Conservation (phyloP, 2,329 filamentous ascomycete genomes). For the Fusarium penzigii region DNA sequence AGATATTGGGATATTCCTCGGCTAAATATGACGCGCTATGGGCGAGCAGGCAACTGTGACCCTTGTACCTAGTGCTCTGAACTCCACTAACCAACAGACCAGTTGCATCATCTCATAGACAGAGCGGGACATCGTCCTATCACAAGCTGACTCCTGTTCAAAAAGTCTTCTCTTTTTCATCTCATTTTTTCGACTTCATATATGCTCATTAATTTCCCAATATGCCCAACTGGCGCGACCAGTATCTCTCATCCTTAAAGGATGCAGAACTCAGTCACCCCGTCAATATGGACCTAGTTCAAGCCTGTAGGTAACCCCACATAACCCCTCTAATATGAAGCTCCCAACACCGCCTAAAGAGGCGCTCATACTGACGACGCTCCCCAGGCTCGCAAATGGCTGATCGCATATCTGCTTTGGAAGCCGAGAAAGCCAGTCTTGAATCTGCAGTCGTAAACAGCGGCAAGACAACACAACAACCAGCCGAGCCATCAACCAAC, state of each 20-base stretch:
- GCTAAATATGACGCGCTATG: slow-evolving; percentile 22
- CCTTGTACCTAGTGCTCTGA: neutral
- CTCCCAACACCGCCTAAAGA: slow-evolving; percentile 6
- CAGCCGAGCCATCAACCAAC: slow-evolving; percentile 19
- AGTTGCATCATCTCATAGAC: slow-evolving; percentile 32
- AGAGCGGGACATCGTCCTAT: slow-evolving; percentile 13
- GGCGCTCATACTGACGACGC: slow-evolving; percentile 17
- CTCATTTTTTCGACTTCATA: neutral
- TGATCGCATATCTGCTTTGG: slow-evolving; percentile 65
- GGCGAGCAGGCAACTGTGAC: too few species aligned
- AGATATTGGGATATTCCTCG: slow-evolving; percentile 34
- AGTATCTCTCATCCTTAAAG: slow-evolving; percentile 75
- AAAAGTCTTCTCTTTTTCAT: slow-evolving; percentile 1
- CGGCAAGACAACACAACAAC: slow-evolving; percentile 14
- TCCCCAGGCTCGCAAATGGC: slow-evolving; percentile 62
- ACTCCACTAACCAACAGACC: neutral
- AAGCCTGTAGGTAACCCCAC: slow-evolving; percentile 65
- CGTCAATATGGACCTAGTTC: slow-evolving; percentile 66
- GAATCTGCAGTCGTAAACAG: slow-evolving; percentile 31
- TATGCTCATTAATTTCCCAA: slow-evolving; percentile 6
- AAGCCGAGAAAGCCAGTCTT: slow-evolving; percentile 55
- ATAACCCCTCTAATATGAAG: slow-evolving; percentile 13
- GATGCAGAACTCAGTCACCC: slow-evolving; percentile 69
- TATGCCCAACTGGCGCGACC: slow-evolving; percentile 74
- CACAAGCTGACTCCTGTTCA: slow-evolving; percentile 4